Evolutionary conservation across 352 stramenopile species (phyloP).

Genomic region (Pythium utonaiense): DNA sequence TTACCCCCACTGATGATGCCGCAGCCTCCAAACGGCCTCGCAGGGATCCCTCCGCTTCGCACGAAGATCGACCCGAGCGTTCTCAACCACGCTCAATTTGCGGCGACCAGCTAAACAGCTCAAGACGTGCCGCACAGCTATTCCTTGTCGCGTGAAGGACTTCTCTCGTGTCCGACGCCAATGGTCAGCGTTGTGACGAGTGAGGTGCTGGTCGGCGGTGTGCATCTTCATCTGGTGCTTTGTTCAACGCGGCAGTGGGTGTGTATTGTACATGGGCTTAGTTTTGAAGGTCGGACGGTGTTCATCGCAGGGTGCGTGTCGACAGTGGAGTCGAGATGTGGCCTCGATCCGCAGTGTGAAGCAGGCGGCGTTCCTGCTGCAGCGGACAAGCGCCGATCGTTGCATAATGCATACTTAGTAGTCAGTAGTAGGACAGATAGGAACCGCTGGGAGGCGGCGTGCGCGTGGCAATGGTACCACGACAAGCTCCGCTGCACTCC

Average conservation of each 20-base stretch:
- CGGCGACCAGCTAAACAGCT: conserved; percentile 37
- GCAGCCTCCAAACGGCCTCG: conserved; percentile 31
- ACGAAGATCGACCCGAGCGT: conserved; percentile 78
- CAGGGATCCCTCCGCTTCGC: conserved; percentile 61
- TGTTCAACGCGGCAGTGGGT: background rate
- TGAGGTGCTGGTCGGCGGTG: background rate
- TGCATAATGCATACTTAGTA: conserved; percentile 6
- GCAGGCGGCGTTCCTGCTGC: background rate
- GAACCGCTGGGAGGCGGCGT: conserved; percentile 3
- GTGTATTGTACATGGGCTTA: background rate
- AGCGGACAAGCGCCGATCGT: background rate
- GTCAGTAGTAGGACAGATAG: conserved; percentile 26
- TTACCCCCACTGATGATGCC: conserved; percentile 63
- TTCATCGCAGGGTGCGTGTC: background rate
- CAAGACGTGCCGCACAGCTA: background rate
- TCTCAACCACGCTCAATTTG: conserved; percentile 46
- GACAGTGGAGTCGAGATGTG: background rate
- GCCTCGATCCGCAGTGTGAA: background rate
- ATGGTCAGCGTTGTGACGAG: conserved; percentile 2
- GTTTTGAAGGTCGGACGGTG: background rate
- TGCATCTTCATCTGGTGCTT: background rate
- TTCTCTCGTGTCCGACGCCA: background rate
- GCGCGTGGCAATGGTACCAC: conserved; percentile 19
- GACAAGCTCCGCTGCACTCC: background rate
- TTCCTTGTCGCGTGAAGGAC: background rate